A percentile compares a stretch with the other conserved stretches of the same genome.
Conservation (phyloP, 768 basidiomycete genomes). For the Rhodocollybia butyracea region DNA sequence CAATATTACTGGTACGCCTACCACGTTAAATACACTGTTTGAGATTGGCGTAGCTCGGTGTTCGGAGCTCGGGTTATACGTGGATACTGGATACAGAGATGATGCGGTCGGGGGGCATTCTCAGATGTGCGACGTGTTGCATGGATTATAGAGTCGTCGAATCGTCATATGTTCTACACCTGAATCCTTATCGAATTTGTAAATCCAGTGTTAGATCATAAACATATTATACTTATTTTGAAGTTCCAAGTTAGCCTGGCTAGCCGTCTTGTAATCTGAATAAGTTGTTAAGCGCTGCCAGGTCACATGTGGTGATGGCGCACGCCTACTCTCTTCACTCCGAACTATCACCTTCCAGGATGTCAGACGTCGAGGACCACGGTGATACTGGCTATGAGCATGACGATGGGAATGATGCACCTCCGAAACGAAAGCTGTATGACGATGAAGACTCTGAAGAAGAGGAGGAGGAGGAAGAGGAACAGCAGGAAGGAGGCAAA, state of each 20-base stretch:
- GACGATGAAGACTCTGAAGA: conserved; percentile 54
- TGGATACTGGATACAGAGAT: no score
- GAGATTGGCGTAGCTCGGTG: neutral
- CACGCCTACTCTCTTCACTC: no score
- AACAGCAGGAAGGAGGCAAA: conserved; percentile 42
- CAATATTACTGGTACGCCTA: conserved; percentile 52
- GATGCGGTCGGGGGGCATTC: no score
- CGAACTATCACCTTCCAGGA: conserved; percentile 29
- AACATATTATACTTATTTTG: no score
- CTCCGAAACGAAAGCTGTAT: conserved; percentile 10
- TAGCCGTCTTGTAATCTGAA: no score
- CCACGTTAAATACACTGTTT: neutral
- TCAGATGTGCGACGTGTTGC: no score
- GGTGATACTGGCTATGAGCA: conserved; percentile 13
- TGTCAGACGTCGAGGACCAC: conserved; percentile 41
- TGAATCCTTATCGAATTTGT: no score
- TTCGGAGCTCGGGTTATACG: neutral
- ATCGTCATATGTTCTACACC: no score
- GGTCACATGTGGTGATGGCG: no score
- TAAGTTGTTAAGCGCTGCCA: no score
- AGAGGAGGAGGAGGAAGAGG: conserved; percentile 57
- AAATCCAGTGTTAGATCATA: neutral
- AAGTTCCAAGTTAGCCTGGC: no score
- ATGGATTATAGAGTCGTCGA: no score
- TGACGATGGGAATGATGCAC: conserved; percentile 18